phyloP scores from a whole-genome alignment of 176 grass and related monocot genomes.

The Alopecurus myosuroides region DNA sequence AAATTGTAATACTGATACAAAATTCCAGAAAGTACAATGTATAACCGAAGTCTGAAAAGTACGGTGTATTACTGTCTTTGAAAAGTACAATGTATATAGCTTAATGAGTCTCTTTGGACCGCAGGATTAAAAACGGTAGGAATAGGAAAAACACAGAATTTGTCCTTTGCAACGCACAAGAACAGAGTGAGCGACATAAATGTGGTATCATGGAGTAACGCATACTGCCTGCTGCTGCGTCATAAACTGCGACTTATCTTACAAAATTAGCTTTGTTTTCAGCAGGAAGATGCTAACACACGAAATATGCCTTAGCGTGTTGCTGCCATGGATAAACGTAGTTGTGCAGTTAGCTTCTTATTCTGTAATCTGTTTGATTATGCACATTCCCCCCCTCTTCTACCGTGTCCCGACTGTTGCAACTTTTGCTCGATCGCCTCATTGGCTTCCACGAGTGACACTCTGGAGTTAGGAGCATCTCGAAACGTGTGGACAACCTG shows the following conservation, averaged over 20 bases:
- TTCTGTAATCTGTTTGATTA: background rate
- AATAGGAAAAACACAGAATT: too few species aligned
- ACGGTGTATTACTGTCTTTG: too few species aligned
- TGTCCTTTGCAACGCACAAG: constrained; percentile 55
- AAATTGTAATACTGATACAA: background rate
- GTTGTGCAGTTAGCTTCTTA: constrained; percentile 18
- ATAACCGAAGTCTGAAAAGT: background rate
- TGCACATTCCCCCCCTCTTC: background rate
- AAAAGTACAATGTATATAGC: background rate
- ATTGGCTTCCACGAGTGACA: background rate
- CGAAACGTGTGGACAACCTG: background rate
- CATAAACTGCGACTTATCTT: background rate
- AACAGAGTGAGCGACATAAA: constrained; percentile 80
- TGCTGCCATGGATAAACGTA: background rate
- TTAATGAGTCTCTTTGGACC: background rate
- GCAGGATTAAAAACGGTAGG: too few species aligned
- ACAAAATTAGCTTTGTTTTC: background rate
- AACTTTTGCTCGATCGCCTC: background rate
- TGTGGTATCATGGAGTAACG: constrained; percentile 64
- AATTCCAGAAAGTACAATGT: background rate
- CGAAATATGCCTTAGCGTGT: background rate
- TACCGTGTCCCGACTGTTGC: background rate
- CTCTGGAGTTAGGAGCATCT: background rate
- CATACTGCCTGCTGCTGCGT: constrained; percentile 64
- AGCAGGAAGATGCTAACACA: constrained; percentile 16